phyloP scores from a whole-genome alignment of 2,329 filamentous ascomycete species.

The Neurospora sp. region DNA sequence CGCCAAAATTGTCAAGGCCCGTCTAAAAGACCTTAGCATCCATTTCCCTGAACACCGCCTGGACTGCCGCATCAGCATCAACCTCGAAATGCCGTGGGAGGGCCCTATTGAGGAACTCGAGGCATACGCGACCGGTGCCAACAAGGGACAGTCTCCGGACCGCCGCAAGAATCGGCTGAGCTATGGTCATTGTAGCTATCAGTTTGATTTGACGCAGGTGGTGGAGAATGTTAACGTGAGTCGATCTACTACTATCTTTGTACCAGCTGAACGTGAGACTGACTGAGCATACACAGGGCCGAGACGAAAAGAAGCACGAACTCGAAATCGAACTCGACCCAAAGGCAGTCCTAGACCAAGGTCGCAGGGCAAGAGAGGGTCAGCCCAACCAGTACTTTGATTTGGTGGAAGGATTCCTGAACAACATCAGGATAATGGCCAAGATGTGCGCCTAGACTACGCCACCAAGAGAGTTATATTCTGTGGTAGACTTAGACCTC shows the following conservation, averaged over 20 bases:
- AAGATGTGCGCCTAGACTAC: constrained; percentile 13
- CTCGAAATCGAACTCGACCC: constrained; percentile 70
- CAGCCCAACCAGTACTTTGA: constrained; percentile 53
- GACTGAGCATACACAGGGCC: constrained; percentile 26
- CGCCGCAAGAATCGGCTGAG: constrained; percentile 85
- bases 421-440: constrained; percentile 58
- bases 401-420: constrained; percentile 63
- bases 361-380: constrained; percentile 40
- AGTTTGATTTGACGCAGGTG: constrained; percentile 90
- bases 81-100: constrained; percentile 83
- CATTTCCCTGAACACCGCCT: constrained; percentile 68
- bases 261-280: background rate
- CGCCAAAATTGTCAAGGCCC: constrained; percentile 82
- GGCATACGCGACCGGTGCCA: constrained; percentile 24
- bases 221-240: constrained; percentile 33
- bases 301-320: constrained; percentile 61
- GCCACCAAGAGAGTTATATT: background rate
- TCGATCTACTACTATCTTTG: background rate
- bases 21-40: constrained; percentile 82
- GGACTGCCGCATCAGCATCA: constrained; percentile 90
- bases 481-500: background rate
- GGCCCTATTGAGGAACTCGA: constrained; percentile 54
- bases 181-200: constrained; percentile 80
- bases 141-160: constrained; percentile 39
- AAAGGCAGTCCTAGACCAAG: constrained; percentile 54